Percentiles rank a stretch among this genome's conserved stretches.
Evolutionary conservation across 164 flowering plant genomes (phyloP).

Genomic region (Buxus sempervirens): DNA sequence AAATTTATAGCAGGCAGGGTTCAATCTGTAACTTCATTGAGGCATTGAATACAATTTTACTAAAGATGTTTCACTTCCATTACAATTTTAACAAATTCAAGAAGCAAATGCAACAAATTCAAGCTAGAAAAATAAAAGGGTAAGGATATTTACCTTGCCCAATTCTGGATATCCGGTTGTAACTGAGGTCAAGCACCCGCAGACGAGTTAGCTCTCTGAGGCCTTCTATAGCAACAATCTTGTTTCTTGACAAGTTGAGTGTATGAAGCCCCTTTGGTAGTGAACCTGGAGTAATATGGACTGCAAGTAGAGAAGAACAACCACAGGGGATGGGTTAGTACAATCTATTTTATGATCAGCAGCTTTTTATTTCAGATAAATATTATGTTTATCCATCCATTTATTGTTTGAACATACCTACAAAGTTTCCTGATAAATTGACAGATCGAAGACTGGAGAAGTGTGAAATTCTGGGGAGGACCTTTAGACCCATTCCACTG

Average conservation of each 20-base stretch:
- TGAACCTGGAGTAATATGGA: constrained; percentile 65
- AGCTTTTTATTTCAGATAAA: not conserved
- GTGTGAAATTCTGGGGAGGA: constrained; percentile 53
- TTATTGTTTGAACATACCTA: constrained; percentile 46
- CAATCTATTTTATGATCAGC: not conserved
- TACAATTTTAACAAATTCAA: too few species aligned
- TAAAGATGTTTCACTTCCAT: not conserved
- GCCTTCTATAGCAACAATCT: constrained; percentile 78
- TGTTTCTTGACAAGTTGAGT: constrained; percentile 85
- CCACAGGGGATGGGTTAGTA: not conserved
- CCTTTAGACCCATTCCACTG: constrained; percentile 65
- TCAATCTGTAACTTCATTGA: too few species aligned
- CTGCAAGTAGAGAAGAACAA: constrained; percentile 42
- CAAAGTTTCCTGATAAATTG: constrained; percentile 73
- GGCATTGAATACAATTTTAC: not conserved
- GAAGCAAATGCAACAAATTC: too few species aligned
- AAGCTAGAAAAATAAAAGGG: not conserved
- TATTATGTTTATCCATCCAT: not conserved
- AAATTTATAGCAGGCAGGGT: too few species aligned
- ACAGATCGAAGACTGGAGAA: constrained; percentile 72
- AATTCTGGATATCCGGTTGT: constrained; percentile 75
- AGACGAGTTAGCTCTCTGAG: constrained; percentile 75
- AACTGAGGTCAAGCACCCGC: constrained; percentile 83
- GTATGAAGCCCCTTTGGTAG: constrained; percentile 88
- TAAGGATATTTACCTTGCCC: constrained; percentile 63